Conservation (phyloP, 2,329 filamentous ascomycete genomes). For the Orbilia quercus region DNA sequence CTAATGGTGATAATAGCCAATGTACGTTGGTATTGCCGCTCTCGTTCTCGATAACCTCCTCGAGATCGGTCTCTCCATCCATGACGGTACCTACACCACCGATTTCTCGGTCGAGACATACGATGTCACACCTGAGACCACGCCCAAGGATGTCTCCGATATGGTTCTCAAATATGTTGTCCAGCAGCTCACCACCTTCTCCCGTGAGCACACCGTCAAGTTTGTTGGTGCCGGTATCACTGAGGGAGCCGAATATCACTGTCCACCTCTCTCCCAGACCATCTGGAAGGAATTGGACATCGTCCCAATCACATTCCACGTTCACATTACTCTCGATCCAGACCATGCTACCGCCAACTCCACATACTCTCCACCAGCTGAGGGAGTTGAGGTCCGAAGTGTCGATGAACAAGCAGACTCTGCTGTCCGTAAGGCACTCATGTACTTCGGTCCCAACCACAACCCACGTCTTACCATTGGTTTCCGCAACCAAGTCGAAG, state of each 20-base stretch:
- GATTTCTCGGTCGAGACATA: conserved; percentile 77
- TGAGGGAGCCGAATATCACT: conserved; percentile 69
- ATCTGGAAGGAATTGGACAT: conserved; percentile 83
- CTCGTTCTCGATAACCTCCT: conserved; percentile 68
- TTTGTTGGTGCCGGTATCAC: conserved; percentile 80
- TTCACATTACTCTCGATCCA: conserved; percentile 56
- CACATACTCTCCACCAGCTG: conserved; percentile 63
- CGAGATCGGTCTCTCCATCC: conserved; percentile 75
- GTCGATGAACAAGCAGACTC: conserved; percentile 85
- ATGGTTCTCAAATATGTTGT: conserved; percentile 71
- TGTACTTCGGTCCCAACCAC: conserved; percentile 80
- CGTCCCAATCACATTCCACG: conserved; percentile 74
- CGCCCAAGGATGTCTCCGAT: conserved; percentile 65
- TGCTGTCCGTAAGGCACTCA: conserved; percentile 81
- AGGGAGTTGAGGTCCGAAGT: conserved; percentile 58
- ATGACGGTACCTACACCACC: conserved; percentile 78
- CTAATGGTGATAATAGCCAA: conserved; percentile 63
- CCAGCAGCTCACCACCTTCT: conserved; percentile 55
- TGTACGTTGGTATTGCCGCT: conserved; percentile 74
- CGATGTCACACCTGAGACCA: conserved; percentile 64
- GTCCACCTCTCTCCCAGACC: conserved; percentile 74
- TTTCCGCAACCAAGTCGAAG: conserved; percentile 75
- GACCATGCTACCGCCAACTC: conserved; percentile 51
- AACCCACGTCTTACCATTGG: conserved; percentile 75
- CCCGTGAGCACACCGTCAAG: conserved; percentile 74